Evolutionary conservation across 257 asterid genomes (phyloP), one percentile per base, ranked within the genome.

Genomic region (Dorcoceras hygrometricum): DNA sequence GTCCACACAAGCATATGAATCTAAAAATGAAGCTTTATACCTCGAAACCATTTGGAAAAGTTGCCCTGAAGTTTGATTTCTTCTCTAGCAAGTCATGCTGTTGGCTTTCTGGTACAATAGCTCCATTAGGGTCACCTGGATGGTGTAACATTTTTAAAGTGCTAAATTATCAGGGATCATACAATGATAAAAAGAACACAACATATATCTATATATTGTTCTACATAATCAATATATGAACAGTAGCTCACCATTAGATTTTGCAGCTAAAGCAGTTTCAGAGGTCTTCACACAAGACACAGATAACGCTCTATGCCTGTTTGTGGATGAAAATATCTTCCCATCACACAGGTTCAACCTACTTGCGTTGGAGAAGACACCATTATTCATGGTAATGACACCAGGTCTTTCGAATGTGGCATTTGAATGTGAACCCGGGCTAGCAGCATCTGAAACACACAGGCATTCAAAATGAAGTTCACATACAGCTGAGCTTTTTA

Each of bases 41-140:
- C 96, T 89, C 86, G 63, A 87, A 72, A 59, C 88, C 91, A 67
- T 69, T 74, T 22, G 95, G 95, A 59, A 89, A 85, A 56, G 87
- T 82, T 12, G 91, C 78, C 59, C 34, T 65, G 43, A 67, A 71
- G 61, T 75, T 62, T 68, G 81, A 61, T 53, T 78, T 85, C 65
- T 78, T 80, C 69, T 76, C 86, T 58, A 53, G 68, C 60, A 74
- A 56, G 24, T 63, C 77, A 69, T 81, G 73, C 71, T 71, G 76
- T 73, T 65, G 65, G 70, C 70, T 68, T 74, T 82, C 92, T 63
- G 86, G 67, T 62, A 73, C 71, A 77, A 77, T 77, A 78, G 86
- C 79, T 78, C 90, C 92, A 65, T 87, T 82, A 65, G 81, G 62
- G 51, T 76, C 73, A 69, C 83, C 85, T 76, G 81, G 69, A 72